Evolutionary conservation across 352 stramenopile genomes (phyloP).

Genomic region (Globisporangium lucens): DNA sequence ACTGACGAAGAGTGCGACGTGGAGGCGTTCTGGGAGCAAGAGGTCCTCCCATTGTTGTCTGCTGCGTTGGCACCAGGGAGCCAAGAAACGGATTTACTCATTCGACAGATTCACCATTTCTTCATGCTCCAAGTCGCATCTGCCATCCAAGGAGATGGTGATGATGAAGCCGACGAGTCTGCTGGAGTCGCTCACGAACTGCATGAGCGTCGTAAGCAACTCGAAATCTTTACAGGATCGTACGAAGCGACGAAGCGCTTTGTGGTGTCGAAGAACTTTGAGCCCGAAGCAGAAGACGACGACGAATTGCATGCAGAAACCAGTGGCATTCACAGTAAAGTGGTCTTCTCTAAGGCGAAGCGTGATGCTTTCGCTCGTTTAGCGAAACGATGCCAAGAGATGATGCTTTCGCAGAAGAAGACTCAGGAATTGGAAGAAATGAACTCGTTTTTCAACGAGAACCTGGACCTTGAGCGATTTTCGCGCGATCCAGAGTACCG

Average conservation of each 20-base stretch:
- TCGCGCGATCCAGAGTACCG: constrained; percentile 47
- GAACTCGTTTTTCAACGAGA: constrained; percentile 53
- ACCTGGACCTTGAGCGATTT: constrained; percentile 61
- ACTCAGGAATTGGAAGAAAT: constrained; percentile 62
- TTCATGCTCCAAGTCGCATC: constrained; percentile 35
- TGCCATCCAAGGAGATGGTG: not conserved
- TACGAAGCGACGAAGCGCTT: constrained; percentile 17
- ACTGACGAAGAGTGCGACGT: constrained; percentile 23
- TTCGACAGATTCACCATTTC: constrained; percentile 42
- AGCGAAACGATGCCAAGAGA: constrained; percentile 45
- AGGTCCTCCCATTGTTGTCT: constrained; percentile 26
- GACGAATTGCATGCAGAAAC: not conserved
- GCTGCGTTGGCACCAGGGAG: not conserved
- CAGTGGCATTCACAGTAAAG: not conserved
- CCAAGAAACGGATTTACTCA: constrained; percentile 10
- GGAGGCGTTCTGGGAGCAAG: constrained; percentile 34
- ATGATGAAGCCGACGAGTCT: not conserved
- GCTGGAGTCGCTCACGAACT: not conserved
- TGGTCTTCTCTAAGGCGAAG: not conserved
- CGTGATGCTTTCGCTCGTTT: constrained; percentile 25
- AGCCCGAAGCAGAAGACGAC: constrained; percentile 10
- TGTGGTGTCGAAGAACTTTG: constrained; percentile 8
- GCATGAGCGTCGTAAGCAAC: not conserved
- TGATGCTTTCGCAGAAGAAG: constrained; percentile 49
- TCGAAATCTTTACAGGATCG: constrained; percentile 7